Percentiles rank a stretch among this genome's conserved stretches.
Conservation (phyloP, 1,284 basidiomycete genomes). For the Salmacisia buchloeana region DNA sequence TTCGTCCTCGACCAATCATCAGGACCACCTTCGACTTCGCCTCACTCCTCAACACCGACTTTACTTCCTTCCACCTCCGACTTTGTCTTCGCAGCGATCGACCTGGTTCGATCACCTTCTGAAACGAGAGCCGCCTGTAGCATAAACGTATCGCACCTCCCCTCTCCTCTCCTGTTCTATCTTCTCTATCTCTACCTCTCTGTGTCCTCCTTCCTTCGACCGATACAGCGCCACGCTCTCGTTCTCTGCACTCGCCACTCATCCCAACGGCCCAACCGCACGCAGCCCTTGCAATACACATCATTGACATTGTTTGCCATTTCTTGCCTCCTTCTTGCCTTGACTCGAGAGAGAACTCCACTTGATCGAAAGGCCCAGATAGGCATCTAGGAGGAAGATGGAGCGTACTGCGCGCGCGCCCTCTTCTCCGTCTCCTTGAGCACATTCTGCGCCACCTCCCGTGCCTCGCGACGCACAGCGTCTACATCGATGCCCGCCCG, state of each 20-base stretch:
- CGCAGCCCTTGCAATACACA: not conserved
- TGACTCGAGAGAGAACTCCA: too few species aligned
- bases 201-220: too few species aligned
- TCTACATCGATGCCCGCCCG: constrained; percentile 7
- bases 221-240: too few species aligned
- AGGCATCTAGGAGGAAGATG: too few species aligned
- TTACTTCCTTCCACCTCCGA: not conserved
- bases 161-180: not conserved
- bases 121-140: constrained; percentile 9
- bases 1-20: too few species aligned
- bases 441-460: not conserved
- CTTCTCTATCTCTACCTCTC: not conserved
- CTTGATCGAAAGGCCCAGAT: too few species aligned
- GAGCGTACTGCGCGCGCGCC: not conserved
- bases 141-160: too few species aligned
- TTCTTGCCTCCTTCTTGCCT: not conserved
- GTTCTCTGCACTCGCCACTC: too few species aligned
- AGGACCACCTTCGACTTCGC: too few species aligned
- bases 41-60: not conserved
- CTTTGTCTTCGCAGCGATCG: not conserved
- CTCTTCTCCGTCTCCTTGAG: constrained; percentile 6
- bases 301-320: not conserved
- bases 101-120: not conserved
- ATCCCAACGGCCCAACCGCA: too few species aligned
- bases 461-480: not conserved